These are phyloP conservation scores for Friedmanniomyces simplex DNA, from an alignment of 495 filamentous ascomycete species.

Conservation along the genomic window DNA sequence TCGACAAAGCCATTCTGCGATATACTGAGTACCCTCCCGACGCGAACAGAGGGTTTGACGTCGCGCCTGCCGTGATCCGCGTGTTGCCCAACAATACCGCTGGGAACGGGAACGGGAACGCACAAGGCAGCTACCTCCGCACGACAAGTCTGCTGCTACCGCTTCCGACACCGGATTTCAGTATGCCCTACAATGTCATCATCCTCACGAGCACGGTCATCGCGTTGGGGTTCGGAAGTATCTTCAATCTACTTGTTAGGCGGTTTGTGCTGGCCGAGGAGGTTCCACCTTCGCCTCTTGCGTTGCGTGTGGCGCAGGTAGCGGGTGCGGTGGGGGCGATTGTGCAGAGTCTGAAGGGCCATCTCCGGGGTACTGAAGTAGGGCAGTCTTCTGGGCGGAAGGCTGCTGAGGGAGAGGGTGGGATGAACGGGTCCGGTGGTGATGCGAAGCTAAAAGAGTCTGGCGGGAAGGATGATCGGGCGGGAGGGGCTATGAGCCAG, in stretches of 20 bases:
- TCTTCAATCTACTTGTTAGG: constrained; percentile 87
- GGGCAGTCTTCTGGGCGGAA: too few relatives aligned
- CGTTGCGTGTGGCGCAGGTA: neutral
- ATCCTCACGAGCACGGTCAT: constrained; percentile 97
- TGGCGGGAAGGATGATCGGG: too few relatives aligned
- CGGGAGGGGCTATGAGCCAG: too few relatives aligned
- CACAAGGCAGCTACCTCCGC: constrained; percentile 52
- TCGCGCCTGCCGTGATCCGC: constrained; percentile 84
- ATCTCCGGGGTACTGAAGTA: too few relatives aligned
- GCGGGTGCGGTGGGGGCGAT: neutral
- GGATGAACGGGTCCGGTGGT: too few relatives aligned
- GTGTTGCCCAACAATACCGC: constrained; percentile 36
- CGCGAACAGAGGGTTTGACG: constrained; percentile 93
- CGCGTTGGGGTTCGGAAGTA: constrained; percentile 87
- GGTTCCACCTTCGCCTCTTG: constrained; percentile 28
- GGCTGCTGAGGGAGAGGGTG: too few relatives aligned
- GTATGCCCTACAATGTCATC: constrained; percentile 99
- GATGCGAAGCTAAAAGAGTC: too few relatives aligned
- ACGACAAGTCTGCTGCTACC: constrained; percentile 80
- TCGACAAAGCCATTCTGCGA: constrained; percentile 88
- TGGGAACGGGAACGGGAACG: neutral
- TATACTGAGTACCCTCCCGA: constrained; percentile 99
- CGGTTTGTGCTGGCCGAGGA: constrained; percentile 82
- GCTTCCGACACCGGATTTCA: constrained; percentile 93
- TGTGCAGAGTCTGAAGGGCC: too few relatives aligned